Evolutionary conservation across 352 stramenopile species (phyloP).

Genomic region (Thraustochytrium sp.): DNA sequence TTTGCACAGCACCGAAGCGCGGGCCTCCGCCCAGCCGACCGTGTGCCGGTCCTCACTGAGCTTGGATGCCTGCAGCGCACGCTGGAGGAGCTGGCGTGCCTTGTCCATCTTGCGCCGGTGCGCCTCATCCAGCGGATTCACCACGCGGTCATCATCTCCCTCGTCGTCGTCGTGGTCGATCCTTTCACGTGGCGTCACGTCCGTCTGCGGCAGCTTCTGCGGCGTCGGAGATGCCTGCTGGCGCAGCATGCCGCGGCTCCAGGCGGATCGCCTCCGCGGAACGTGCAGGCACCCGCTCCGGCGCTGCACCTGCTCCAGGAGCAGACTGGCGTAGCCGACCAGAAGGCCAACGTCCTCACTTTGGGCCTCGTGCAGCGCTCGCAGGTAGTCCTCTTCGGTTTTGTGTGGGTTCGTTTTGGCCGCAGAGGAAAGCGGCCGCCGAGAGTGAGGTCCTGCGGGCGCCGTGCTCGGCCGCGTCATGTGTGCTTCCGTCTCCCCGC

Average conservation of each 20-base stretch:
- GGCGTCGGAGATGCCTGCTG: no score
- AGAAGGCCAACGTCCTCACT: not conserved
- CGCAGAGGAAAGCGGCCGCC: no score
- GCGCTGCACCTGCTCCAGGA: not conserved
- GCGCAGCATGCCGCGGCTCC: no score
- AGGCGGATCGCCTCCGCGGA: no score
- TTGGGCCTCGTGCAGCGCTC: constrained; percentile 7
- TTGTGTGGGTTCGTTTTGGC: not conserved
- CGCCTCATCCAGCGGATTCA: not conserved
- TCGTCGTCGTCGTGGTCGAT: no score
- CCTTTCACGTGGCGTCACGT: no score
- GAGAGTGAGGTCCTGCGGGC: not conserved
- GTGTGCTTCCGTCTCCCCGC: no score
- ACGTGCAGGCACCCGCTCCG: not conserved
- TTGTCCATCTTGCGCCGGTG: constrained; percentile 20
- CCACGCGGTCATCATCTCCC: not conserved
- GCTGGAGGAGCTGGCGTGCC: not conserved
- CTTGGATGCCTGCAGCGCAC: not conserved
- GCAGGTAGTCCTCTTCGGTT: constrained; percentile 28
- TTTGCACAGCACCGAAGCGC: not conserved
- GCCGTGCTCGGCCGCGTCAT: not conserved
- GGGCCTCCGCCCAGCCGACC: not conserved
- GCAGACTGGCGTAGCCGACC: not conserved
- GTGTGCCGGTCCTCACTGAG: not conserved
- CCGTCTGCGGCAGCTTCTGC: no score